Percentiles rank a stretch among this genome's conserved stretches.
Evolutionary conservation across 805 yeast species (phyloP).

Genomic region (Cyberlindnera veronae): DNA sequence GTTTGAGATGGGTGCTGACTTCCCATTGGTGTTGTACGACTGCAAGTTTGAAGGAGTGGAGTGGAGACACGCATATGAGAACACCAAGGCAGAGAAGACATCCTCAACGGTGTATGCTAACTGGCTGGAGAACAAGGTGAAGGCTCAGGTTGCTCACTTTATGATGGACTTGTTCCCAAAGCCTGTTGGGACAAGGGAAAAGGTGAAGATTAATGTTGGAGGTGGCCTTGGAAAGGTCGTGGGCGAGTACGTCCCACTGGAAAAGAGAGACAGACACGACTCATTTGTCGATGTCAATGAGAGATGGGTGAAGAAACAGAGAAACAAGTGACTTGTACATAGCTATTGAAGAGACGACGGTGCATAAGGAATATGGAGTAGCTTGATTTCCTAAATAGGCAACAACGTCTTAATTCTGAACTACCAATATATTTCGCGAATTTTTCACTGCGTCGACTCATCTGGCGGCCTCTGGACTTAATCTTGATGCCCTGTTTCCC

Average conservation of each 20-base stretch:
- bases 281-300: slow-evolving; percentile 67
- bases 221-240: slow-evolving; percentile 70
- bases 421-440: not conserved
- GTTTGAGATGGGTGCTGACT: slow-evolving; percentile 86
- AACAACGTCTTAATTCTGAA: not conserved
- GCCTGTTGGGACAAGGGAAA: slow-evolving; percentile 1
- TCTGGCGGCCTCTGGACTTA: not conserved
- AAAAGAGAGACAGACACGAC: slow-evolving; percentile 54
- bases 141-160: slow-evolving; percentile 44
- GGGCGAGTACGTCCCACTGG: slow-evolving; percentile 53
- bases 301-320: slow-evolving; percentile 47
- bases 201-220: slow-evolving; percentile 54
- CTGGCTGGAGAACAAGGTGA: slow-evolving; percentile 55
- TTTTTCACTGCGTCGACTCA: slow-evolving; percentile 1
- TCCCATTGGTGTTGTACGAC: slow-evolving; percentile 83
- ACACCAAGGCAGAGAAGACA: slow-evolving; percentile 40
- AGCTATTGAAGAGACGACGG: too few relatives aligned
- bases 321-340: slow-evolving; percentile 4
- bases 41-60: slow-evolving; percentile 68
- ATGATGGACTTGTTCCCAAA: slow-evolving; percentile 22
- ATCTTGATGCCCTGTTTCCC: not conserved
- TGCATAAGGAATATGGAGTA: too few relatives aligned
- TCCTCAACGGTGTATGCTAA: slow-evolving; percentile 44
- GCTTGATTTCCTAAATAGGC: not conserved
- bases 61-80: slow-evolving; percentile 45